phyloP scores from a whole-genome alignment of 2,329 filamentous ascomycete genomes.

The Penicillium sp. region DNA sequence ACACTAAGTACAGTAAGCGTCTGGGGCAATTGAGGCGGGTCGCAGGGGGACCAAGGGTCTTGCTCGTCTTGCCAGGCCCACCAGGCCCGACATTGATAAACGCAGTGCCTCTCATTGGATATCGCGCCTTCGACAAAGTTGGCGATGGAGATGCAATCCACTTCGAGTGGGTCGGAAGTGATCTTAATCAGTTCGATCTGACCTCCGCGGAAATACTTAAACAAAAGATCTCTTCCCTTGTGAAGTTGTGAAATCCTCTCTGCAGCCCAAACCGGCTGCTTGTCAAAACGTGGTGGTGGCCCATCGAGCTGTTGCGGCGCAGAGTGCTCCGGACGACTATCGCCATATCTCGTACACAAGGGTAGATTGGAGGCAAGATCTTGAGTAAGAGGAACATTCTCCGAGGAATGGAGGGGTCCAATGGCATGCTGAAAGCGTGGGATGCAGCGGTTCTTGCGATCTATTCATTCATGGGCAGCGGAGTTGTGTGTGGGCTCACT shows the following conservation, averaged over 20 bases:
- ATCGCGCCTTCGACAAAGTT: constrained; percentile 7
- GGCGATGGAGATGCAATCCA: constrained; percentile 9
- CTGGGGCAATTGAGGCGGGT: constrained; percentile 1
- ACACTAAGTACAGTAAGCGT: neutral
- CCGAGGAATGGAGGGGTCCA: neutral
- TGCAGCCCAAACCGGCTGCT: neutral
- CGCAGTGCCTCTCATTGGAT: constrained; percentile 26
- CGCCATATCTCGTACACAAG: neutral
- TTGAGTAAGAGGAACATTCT: neutral
- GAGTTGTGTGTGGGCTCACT: neutral
- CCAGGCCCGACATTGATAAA: constrained; percentile 24
- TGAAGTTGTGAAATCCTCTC: neutral
- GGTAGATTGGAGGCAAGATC: neutral
- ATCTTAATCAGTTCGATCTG: constrained; percentile 5
- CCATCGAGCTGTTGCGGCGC: neutral
- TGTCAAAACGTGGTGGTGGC: neutral
- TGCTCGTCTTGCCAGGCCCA: neutral
- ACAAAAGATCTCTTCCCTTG: neutral
- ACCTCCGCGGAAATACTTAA: constrained; percentile 27
- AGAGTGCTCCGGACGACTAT: neutral
- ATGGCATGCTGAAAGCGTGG: neutral
- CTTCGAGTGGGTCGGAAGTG: constrained; percentile 6
- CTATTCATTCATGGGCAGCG: neutral
- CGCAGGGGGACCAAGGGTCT: neutral
- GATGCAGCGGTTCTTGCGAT: neutral